Evolutionary conservation across 257 asterid genomes (phyloP), one percentile per base, ranked within the genome.

Genomic region (Datura wrightii): DNA sequence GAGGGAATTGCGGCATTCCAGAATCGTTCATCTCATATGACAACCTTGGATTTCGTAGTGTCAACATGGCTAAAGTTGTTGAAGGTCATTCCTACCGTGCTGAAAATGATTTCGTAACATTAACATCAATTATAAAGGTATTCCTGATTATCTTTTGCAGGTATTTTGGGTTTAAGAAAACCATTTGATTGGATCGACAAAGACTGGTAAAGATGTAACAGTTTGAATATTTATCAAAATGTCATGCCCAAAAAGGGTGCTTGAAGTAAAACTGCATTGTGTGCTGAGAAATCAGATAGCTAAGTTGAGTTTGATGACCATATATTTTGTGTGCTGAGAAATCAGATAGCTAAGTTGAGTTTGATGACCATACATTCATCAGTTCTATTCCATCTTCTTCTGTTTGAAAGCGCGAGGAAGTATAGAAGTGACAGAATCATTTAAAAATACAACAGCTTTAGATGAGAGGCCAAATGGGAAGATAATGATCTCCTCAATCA

Each of bases 11-110:
- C 86, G 42, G 84, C 97, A 90, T 93, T 95, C 87, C 98, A 93
- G 92, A 94, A 95, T 69, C 98, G 94, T 89, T 93, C 99, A 48
- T 95, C 99, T 84, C 99, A 95, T 89, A 95, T 95, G 99, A 98
- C 99, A 41, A 98, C 99, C 65, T 93, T 95, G 4, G 99, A 95
- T 91, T 95, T 94, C 83, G 87, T 95, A 90, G 99, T 95, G 76
- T 95, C 99, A 55, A 90, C 87, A 95, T 95, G 99, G 99, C 99
- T 82, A 92, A 95, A 82, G 90, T 95, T 2, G 99, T 95, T 37
- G 99, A 94, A 93, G 99, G 99, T 86, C 97, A 95, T 56, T 42
- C 50, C 80, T 87, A 37, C 54, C 42, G 65, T 6, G 63, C 34
- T 52, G 74, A 46, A 9, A 10, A 50, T 52, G 82, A 67, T 62